Conservation (phyloP, 352 stramenopile species). For the Phytophthora hybrid region DNA sequence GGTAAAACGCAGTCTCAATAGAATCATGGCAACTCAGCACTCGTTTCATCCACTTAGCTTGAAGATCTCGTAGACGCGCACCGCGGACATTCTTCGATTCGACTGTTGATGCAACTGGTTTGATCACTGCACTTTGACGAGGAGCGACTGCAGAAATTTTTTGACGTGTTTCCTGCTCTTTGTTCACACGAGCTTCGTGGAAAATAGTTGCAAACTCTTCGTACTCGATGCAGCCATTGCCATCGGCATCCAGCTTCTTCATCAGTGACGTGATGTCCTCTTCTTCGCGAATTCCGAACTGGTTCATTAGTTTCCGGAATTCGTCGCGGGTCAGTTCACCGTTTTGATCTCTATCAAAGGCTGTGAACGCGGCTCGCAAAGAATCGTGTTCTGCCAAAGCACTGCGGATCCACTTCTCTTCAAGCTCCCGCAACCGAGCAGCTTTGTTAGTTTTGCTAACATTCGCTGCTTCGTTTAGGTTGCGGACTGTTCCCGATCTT, state of each 20-base stretch:
- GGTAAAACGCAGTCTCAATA: constrained; percentile 66
- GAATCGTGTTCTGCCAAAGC: constrained; percentile 46
- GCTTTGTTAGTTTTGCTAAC: constrained; percentile 22
- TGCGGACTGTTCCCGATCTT: not conserved
- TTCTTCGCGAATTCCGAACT: constrained; percentile 56
- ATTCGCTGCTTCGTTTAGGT: not conserved
- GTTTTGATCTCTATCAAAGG: constrained; percentile 55
- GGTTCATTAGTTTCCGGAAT: constrained; percentile 53
- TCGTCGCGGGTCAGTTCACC: constrained; percentile 56
- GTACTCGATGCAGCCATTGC: constrained; percentile 60
- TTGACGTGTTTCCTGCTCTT: constrained; percentile 5
- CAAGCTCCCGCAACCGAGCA: constrained; percentile 38
- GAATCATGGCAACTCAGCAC: constrained; percentile 65
- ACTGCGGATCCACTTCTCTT: constrained; percentile 61
- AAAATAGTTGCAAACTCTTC: constrained; percentile 78
- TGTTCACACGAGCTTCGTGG: constrained; percentile 41
- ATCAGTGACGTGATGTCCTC: constrained; percentile 58
- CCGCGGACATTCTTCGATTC: constrained; percentile 42
- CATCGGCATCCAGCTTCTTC: constrained; percentile 54
- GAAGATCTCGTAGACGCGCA: constrained; percentile 51
- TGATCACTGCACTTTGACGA: constrained; percentile 8
- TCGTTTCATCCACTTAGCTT: constrained; percentile 73
- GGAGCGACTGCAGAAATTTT: not conserved
- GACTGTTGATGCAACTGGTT: not conserved
- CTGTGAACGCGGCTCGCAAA: constrained; percentile 47